Evolutionary conservation across 257 asterid species (phyloP).

Genomic region (Lycium ferocissimum): DNA sequence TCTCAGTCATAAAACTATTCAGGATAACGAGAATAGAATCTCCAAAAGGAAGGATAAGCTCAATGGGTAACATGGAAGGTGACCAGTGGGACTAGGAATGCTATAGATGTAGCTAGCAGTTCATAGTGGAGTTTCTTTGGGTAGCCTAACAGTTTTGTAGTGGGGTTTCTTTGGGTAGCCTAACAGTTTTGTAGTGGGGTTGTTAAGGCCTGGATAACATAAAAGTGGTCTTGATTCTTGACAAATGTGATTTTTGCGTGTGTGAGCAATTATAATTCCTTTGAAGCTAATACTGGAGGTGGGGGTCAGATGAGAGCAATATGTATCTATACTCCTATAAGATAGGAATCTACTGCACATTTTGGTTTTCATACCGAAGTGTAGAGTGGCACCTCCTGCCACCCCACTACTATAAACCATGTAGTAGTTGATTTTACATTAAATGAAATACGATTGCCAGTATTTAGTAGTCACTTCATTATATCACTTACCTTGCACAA

Average conservation of each 20-base stretch:
- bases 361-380: background rate
- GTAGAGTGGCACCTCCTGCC: background rate
- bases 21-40: constrained; percentile 21
- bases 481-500: background rate
- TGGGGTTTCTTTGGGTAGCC: constrained; percentile 26
- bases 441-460: background rate
- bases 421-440: background rate
- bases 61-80: constrained; percentile 15
- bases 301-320: constrained; percentile 30
- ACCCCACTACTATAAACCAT: background rate
- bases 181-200: constrained; percentile 23
- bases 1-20: constrained; percentile 8
- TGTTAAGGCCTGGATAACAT: constrained; percentile 24
- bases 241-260: constrained; percentile 22
- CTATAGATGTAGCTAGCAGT: constrained; percentile 23
- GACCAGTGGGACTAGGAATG: constrained; percentile 29
- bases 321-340: constrained; percentile 5
- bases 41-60: constrained; percentile 9
- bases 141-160: constrained; percentile 13
- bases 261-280: constrained; percentile 10
- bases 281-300: constrained; percentile 29
- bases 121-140: constrained; percentile 27
- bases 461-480: background rate
- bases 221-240: constrained; percentile 29
- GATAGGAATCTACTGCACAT: background rate